phyloP scores from a whole-genome alignment of 2,329 filamentous ascomycete species.

The Raffaelea deltoideospora region DNA sequence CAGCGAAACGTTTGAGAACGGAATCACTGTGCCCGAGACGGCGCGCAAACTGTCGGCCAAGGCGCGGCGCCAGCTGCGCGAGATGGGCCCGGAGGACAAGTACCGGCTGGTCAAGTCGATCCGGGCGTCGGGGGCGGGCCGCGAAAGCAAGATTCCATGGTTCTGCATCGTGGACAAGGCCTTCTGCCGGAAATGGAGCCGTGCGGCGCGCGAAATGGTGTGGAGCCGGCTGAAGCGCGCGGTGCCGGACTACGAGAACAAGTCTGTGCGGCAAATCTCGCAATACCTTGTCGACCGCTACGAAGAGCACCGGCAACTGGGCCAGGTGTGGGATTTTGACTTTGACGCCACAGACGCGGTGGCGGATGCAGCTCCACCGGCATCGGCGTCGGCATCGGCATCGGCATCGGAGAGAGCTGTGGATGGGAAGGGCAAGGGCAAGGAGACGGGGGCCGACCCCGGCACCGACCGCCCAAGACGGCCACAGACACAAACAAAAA shows the following conservation, averaged over 20 bases:
- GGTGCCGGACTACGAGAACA: slow-evolving; percentile 6
- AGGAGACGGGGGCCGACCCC: too few species aligned
- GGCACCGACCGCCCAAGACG: too few species aligned
- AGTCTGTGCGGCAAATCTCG: slow-evolving; percentile 7
- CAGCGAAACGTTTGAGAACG: slow-evolving; percentile 11
- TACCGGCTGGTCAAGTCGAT: slow-evolving; percentile 28
- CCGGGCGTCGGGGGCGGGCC: slow-evolving; percentile 21
- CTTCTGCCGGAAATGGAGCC: slow-evolving; percentile 7
- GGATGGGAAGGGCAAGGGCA: neutral
- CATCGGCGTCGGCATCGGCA: neutral
- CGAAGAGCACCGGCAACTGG: slow-evolving; percentile 1
- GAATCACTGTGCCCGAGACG: slow-evolving; percentile 19
- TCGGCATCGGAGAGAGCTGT: neutral
- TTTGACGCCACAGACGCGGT: neutral
- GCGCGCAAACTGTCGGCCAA: slow-evolving; percentile 20
- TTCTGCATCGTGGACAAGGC: slow-evolving; percentile 15
- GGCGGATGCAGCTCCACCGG: neutral
- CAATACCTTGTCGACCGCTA: slow-evolving; percentile 7
- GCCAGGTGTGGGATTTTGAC: slow-evolving; percentile 6
- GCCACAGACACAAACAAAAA: too few species aligned
- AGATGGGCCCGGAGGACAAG: slow-evolving; percentile 29
- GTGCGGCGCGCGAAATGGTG: slow-evolving; percentile 8
- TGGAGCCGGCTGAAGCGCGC: slow-evolving; percentile 11
- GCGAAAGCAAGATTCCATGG: slow-evolving; percentile 36
- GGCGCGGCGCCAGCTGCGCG: slow-evolving; percentile 24